Conservation (phyloP, 352 stramenopile genomes). For the Phytophthora sojae region DNA sequence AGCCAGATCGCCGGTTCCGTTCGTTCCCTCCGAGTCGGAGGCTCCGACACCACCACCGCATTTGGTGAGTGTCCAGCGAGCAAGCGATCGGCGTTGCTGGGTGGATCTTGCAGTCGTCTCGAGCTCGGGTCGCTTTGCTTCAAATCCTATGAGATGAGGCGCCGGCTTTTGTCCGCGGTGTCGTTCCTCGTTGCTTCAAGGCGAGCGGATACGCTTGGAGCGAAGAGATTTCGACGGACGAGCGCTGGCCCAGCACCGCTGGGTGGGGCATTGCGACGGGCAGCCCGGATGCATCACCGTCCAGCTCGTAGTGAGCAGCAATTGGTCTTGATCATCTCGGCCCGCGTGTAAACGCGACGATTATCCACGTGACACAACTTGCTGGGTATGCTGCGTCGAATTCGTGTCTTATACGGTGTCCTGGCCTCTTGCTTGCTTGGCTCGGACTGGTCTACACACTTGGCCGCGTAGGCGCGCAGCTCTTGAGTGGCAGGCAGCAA, state of each 20-base stretch:
- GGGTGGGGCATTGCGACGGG: not conserved
- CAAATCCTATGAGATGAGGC: slow-evolving; percentile 28
- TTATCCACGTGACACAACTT: not conserved
- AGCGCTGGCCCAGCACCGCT: too few relatives aligned
- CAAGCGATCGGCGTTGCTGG: slow-evolving; percentile 6
- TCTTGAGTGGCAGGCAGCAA: not conserved
- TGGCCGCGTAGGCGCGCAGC: slow-evolving; percentile 16
- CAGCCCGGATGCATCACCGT: not conserved
- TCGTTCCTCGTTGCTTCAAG: slow-evolving; percentile 12
- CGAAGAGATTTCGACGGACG: not conserved
- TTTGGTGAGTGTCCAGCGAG: slow-evolving; percentile 8
- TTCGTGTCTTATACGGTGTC: slow-evolving; percentile 8
- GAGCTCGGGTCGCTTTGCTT: not conserved
- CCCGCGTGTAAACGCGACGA: not conserved
- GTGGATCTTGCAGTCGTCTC: slow-evolving; percentile 1
- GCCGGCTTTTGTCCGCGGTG: slow-evolving; percentile 11
- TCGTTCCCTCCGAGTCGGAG: slow-evolving; percentile 2
- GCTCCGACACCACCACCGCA: not conserved
- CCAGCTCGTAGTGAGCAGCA: not conserved
- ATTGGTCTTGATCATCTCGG: not conserved
- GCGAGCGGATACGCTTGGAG: slow-evolving; percentile 2
- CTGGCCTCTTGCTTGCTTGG: slow-evolving; percentile 17
- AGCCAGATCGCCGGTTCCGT: slow-evolving; percentile 5
- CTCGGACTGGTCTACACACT: slow-evolving; percentile 14
- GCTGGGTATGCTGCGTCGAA: slow-evolving; percentile 8